Percentiles rank a stretch among this genome's conserved stretches.
Conservation (phyloP, 768 basidiomycete genomes). For the Tricholoma saponaceum region DNA sequence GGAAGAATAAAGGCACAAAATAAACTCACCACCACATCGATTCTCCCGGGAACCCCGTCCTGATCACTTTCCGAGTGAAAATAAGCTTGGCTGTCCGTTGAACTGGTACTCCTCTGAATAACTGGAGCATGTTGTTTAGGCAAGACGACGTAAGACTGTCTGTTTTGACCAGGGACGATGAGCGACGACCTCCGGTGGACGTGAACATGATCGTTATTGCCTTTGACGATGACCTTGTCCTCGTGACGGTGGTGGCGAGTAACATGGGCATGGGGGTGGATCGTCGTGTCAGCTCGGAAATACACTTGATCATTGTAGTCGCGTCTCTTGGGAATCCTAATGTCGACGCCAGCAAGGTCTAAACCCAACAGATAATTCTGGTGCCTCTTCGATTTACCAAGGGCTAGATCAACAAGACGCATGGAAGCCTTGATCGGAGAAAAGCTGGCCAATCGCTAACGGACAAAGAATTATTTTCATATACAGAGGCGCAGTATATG, state of each 20-base stretch:
- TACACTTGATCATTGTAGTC: not conserved
- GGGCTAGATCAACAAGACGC: not conserved
- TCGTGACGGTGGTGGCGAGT: constrained; percentile 8
- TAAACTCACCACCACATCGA: constrained; percentile 46
- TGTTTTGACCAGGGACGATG: constrained; percentile 20
- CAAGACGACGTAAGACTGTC: constrained; percentile 23
- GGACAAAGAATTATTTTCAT: not conserved
- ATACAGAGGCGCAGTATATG: not conserved
- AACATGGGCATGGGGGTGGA: not conserved
- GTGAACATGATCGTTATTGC: not conserved
- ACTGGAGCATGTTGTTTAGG: constrained; percentile 8
- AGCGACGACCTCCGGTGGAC: not conserved
- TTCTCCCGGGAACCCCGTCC: constrained; percentile 32
- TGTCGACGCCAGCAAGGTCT: too few species aligned
- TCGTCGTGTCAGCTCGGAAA: not conserved
- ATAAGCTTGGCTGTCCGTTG: not conserved
- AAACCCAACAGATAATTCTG: too few species aligned
- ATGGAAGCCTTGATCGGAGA: not conserved
- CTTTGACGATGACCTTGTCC: not conserved
- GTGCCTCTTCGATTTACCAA: not conserved
- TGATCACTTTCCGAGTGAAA: not conserved
- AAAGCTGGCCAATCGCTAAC: not conserved
- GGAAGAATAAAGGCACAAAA: not conserved
- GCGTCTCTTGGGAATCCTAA: not conserved
- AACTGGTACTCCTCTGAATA: not conserved